These are phyloP conservation scores for Baeospora myosura DNA, from an alignment of 1,284 basidiomycete species.

Conservation along the genomic window DNA sequence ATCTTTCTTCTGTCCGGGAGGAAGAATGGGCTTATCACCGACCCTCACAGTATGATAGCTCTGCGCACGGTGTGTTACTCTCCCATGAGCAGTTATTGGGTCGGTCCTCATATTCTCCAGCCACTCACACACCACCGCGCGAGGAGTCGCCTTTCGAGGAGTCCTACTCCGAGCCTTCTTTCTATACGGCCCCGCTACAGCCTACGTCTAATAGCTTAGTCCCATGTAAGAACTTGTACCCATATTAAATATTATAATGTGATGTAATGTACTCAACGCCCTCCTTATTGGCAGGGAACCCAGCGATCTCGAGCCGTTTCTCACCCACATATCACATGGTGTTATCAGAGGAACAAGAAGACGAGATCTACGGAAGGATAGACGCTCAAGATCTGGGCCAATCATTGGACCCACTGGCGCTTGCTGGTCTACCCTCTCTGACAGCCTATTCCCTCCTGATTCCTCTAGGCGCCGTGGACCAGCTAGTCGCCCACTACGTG, in stretches of 20 bases:
- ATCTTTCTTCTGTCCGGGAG: conserved; percentile 35
- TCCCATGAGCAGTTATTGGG: background rate
- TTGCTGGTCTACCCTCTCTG: background rate
- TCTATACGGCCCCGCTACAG: conserved; percentile 24
- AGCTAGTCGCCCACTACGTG: conserved; percentile 38
- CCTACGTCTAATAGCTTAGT: conserved; percentile 40
- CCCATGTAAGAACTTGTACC: conserved; percentile 66
- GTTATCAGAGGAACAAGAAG: no score
- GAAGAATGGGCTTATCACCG: no score
- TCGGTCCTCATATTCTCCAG: conserved; percentile 1
- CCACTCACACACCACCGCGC: background rate
- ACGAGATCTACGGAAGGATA: no score
- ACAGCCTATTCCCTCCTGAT: background rate
- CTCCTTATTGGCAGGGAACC: conserved; percentile 41
- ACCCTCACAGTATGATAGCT: background rate
- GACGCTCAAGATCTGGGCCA: no score
- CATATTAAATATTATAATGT: conserved; percentile 60
- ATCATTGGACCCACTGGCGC: no score
- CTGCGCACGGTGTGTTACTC: background rate
- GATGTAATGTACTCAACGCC: conserved; percentile 65
- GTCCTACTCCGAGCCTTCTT: conserved; percentile 31
- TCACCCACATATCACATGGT: conserved; percentile 18
- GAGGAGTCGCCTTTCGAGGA: conserved; percentile 23
- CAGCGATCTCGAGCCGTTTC: conserved; percentile 21
- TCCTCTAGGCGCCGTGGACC: conserved; percentile 21